Base-by-base conservation (phyloP, 2,329 filamentous ascomycete genomes). In the Byssothecium circinans region DNA sequence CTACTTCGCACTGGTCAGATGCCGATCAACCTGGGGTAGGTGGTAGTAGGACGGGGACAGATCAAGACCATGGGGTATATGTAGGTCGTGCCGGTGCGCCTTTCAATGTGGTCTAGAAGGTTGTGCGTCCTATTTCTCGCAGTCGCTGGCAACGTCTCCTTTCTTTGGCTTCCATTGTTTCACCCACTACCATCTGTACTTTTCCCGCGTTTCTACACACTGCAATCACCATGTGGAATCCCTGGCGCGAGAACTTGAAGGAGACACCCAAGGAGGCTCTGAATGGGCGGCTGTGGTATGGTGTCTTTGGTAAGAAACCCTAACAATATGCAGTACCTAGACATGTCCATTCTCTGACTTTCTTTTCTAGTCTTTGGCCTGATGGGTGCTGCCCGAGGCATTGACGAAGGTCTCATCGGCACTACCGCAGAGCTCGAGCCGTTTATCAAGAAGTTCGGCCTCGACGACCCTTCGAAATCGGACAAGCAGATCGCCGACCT, bases 321-420 rank as follows among this genome's bases (percentile, higher is more conserved):
- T 25, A 5, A 27, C 11, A 8, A 20, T 34, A 17, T n/a, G n/a
- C n/a, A n/a, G n/a, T n/a, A 0, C 18, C 23, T 8, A 30, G 8
- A n/a, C 12, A 29, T 14, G n/a, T 22, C 20, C 10, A 3, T 8
- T 27, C 11, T 18, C 55, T 64, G 17, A 64, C 39, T 27, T 11
- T 17, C n/a, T n/a, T 1, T 5, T 3, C 29, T 33, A 71, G 68
- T 71, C 4, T 89, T 90, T 54, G 85, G 84, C 39, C 79, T 92
- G 29, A 83, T 91, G 71, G 88, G 88, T 45, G 87, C 88, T 2
- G 87, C 87, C 33, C 81, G 88, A 49, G 88, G 88, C 58, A 71
- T 91, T n/a, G 88, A 92, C 54, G 88, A 92, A 70, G 88, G 88
- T 50, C 78, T 92, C 49, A 91, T 91, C 54, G 82, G 81, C 8